Conservation (phyloP, 164 flowering plant species). For the Brasenia schreberi region DNA sequence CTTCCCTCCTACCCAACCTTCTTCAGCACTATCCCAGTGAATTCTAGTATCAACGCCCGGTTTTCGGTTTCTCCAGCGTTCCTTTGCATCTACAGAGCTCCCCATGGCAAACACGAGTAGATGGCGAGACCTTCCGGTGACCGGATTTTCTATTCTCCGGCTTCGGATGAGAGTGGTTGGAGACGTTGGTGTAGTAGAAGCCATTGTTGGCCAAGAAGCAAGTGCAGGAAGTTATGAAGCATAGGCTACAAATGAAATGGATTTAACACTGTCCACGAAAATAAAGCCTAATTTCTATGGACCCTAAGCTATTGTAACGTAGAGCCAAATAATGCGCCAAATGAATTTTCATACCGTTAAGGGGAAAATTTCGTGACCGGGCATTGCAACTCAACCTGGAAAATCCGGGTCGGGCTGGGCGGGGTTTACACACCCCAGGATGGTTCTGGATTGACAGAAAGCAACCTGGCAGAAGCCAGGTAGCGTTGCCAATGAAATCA, state of each 20-base stretch:
- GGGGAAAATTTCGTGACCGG: no score
- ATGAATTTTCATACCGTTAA: no score
- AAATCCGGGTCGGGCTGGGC: no score
- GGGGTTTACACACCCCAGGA: no score
- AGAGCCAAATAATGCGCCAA: no score
- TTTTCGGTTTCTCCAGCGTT: constrained; percentile 13
- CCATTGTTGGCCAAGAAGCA: constrained; percentile 4
- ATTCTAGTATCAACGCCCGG: constrained; percentile 82
- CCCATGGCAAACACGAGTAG: not conserved
- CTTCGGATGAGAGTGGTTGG: constrained; percentile 3
- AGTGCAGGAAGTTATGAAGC: not conserved
- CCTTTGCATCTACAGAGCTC: not conserved
- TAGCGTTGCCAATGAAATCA: no score
- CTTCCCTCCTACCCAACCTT: constrained; percentile 71
- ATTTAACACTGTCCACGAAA: not conserved
- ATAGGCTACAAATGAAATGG: not conserved
- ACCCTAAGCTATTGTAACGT: no score
- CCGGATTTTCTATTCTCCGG: not conserved
- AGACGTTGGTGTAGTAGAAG: constrained; percentile 10
- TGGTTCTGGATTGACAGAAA: no score
- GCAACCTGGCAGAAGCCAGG: no score
- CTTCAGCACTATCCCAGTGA: constrained; percentile 83
- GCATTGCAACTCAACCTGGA: no score
- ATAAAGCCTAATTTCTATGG: not conserved
- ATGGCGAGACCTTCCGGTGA: not conserved